A percentile compares a stretch with the other conserved stretches of the same genome.
Conservation (phyloP, 23 red algal genomes). For the Gracilaria gracilis region DNA sequence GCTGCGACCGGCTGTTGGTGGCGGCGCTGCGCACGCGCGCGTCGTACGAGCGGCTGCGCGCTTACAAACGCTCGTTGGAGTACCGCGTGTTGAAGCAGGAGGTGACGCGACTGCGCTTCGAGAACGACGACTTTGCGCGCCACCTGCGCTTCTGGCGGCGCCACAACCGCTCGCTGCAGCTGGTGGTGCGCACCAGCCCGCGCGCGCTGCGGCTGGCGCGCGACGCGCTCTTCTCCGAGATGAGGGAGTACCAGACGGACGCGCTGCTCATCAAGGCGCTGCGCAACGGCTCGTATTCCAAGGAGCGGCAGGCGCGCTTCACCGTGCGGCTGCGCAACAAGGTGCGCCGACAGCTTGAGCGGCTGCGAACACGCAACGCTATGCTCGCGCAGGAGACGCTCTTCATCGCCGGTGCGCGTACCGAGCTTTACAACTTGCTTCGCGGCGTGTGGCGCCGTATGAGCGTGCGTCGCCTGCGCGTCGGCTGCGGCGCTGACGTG, state of each 20-base stretch:
- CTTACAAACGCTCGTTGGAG: conserved; percentile 28
- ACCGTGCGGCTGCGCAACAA: conserved; percentile 1
- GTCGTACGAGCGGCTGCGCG: not conserved
- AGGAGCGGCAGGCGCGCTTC: conserved; percentile 34
- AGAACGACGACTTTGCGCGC: conserved; percentile 25
- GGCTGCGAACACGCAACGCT: conserved; percentile 17
- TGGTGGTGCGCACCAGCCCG: conserved; percentile 26
- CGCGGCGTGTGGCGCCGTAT: not conserved
- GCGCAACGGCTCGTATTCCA: not conserved
- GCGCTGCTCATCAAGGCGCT: conserved; percentile 32
- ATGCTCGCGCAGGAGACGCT: not conserved
- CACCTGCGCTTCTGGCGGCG: conserved; percentile 27
- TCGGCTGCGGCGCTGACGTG: conserved; percentile 23
- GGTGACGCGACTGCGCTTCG: not conserved
- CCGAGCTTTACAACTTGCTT: conserved; percentile 34
- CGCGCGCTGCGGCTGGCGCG: conserved; percentile 25
- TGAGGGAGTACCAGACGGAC: conserved; percentile 26
- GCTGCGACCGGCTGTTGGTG: not conserved
- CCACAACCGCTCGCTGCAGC: conserved; percentile 15
- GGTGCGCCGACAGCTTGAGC: conserved; percentile 1
- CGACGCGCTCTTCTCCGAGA: conserved; percentile 24
- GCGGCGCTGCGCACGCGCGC: conserved; percentile 14
- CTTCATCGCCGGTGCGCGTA: conserved; percentile 26
- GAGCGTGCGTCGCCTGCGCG: too few species aligned
- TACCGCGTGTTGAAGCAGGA: conserved; percentile 1